Base-by-base conservation (phyloP, 805 yeast species). In the Sugiyamaella floridensis region DNA sequence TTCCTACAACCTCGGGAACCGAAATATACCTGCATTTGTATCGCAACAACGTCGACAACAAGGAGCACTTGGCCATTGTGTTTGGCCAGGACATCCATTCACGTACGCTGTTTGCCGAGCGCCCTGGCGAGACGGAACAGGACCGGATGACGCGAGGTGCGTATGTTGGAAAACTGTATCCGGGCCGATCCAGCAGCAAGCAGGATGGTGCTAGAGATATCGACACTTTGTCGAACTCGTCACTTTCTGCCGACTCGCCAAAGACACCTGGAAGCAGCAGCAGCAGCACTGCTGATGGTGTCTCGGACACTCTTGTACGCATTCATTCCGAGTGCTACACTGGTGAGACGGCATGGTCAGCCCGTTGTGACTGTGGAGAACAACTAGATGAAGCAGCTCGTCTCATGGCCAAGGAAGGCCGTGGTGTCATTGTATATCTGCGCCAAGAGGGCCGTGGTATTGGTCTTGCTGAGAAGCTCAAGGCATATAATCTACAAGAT, bases 61-160 rank as follows among this genome's bases (percentile, higher is more conserved):
- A 93, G 67, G 99, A 93, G 69, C 99, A 93, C 70, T 71, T 93
- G 62, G 99, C 99, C 5, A 92, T 93, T 54, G 99, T 93, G 4
- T 92, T 93, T 71, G 97, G 98, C 9, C 96, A 89, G 63, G 85
- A 86, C 59, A 84, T 93, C 50, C 76, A 96, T 59, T 88, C 96
- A 1, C 76, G 78, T 63, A 74, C 89, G 2, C 72, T 93, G 48
- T 93, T 81, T 70, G 76, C 71, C 45, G 71, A 71, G 48, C 72
- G 87, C 50, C 71, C 71, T 0, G 80, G 80, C 45, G 99, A 93
- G 58, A 75, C 96, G 0, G 97, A 89, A 68, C 84, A 81, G 61
- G 97, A 89, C 66, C 71, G 99, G 60, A 93, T 93, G 97, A 89
- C 95, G n/a, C 78, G 99, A 60, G 99, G 99, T 26, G 99, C 99